Percentiles rank a stretch among this genome's conserved stretches.
These are phyloP conservation scores for Fomitopsis palustris DNA, from an alignment of 1,284 basidiomycete species.

Conservation along the genomic window DNA sequence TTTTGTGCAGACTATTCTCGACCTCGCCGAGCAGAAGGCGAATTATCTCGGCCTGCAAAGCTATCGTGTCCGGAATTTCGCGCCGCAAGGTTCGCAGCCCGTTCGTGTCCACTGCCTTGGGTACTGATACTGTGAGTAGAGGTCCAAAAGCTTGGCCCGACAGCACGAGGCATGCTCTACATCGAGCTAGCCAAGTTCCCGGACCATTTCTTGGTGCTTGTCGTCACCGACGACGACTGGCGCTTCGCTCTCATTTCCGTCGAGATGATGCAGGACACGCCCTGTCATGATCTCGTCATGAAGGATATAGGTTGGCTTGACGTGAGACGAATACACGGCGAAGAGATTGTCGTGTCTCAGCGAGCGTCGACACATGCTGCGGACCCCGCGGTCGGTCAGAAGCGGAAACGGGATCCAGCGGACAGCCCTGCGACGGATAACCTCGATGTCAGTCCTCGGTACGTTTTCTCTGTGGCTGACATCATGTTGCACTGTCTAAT, in stretches of 20 bases:
- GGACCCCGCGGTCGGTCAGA: constrained; percentile 22
- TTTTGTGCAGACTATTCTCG: constrained; percentile 59
- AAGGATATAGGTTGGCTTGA: constrained; percentile 79
- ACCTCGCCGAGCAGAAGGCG: constrained; percentile 73
- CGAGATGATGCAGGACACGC: constrained; percentile 44
- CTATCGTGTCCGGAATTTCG: constrained; percentile 67
- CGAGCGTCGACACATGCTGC: neutral
- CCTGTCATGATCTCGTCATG: constrained; percentile 58
- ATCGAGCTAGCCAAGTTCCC: constrained; percentile 70
- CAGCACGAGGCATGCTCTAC: constrained; percentile 55
- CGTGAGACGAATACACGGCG: constrained; percentile 54
- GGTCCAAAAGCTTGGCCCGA: constrained; percentile 56
- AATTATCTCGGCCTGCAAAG: constrained; percentile 69
- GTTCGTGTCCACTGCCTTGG: neutral
- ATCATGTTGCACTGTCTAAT: too few relatives aligned
- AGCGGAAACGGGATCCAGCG: constrained; percentile 33
- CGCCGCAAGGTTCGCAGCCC: constrained; percentile 44
- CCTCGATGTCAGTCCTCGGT: constrained; percentile 19
- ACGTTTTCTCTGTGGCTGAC: neutral
- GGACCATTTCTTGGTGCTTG: constrained; percentile 71
- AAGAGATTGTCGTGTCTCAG: constrained; percentile 28
- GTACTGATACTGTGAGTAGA: constrained; percentile 36
- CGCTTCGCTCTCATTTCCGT: constrained; percentile 73
- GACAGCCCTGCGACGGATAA: constrained; percentile 9
- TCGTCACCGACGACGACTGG: constrained; percentile 73